These are phyloP conservation scores for Coniferiporia sulphurascens DNA, from an alignment of 1,284 basidiomycete species.

Conservation along the genomic window DNA sequence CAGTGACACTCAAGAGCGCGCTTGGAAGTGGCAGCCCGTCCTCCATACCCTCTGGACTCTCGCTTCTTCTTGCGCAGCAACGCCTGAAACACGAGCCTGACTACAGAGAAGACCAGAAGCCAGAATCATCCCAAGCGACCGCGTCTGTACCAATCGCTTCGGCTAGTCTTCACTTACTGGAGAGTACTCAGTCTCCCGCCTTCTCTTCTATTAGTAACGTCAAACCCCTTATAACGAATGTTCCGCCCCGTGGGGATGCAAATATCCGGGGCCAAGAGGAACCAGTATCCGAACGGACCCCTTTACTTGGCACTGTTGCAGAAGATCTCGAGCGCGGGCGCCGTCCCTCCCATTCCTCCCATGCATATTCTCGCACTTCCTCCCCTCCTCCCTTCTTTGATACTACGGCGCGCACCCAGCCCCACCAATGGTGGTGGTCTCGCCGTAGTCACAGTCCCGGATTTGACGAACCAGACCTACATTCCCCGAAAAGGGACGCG, in stretches of 20 bases:
- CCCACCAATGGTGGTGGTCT: background rate
- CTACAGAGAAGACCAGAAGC: background rate
- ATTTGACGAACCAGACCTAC: background rate
- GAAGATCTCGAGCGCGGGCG: constrained; percentile 4
- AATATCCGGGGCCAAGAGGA: background rate
- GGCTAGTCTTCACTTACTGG: background rate
- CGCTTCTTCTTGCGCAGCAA: constrained; percentile 36
- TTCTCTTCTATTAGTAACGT: background rate
- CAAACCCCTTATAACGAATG: background rate
- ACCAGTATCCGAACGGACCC: constrained; percentile 1
- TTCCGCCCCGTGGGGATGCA: background rate
- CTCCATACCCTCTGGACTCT: constrained; percentile 37
- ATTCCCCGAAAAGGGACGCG: background rate
- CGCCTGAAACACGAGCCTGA: constrained; percentile 3
- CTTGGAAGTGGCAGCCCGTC: background rate
- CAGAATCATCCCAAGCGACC: background rate
- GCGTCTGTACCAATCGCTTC: background rate
- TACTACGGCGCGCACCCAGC: background rate
- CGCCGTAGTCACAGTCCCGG: background rate
- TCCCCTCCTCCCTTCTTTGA: background rate
- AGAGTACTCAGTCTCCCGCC: too few species aligned
- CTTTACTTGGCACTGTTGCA: constrained; percentile 2
- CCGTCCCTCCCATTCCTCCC: constrained; percentile 11
- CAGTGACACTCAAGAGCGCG: too few species aligned
- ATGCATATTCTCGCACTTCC: background rate